phyloP scores from a whole-genome alignment of 2,329 filamentous ascomycete genomes.

The Exserohilum rostratum region DNA sequence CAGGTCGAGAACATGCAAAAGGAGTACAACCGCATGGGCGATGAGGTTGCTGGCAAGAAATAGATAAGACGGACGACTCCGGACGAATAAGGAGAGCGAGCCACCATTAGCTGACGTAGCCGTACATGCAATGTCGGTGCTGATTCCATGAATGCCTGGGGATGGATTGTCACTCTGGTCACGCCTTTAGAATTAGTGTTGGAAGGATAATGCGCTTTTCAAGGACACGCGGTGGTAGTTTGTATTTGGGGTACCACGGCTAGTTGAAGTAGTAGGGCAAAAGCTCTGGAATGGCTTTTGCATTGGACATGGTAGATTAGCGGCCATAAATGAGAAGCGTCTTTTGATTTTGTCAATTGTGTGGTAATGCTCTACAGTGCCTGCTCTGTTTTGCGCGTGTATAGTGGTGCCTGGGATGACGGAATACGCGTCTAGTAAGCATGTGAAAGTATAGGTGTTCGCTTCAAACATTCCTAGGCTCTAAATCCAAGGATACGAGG shows the following conservation, averaged over 20 bases:
- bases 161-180: constrained; percentile 3
- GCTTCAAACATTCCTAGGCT: constrained; percentile 6
- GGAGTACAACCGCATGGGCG: constrained; percentile 85
- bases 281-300: constrained; percentile 4
- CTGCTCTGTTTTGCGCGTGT: no score
- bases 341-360: neutral
- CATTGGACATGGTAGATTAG: neutral
- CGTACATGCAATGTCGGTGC: constrained; percentile 12
- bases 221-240: constrained; percentile 4
- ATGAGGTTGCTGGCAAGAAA: constrained; percentile 73
- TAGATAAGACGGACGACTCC: constrained; percentile 46
- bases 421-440: neutral
- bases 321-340: neutral
- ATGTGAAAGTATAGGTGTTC: constrained; percentile 4
- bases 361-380: neutral
- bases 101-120: constrained; percentile 16
- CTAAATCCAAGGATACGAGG: neutral
- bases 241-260: constrained; percentile 5
- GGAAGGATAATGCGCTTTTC: neutral
- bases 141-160: constrained; percentile 12
- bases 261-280: neutral
- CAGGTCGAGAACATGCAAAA: constrained; percentile 81
- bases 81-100: constrained; percentile 16
- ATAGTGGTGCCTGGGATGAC: neutral
- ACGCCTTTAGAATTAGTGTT: constrained; percentile 3